phyloP scores from a whole-genome alignment of 768 basidiomycete genomes.

The Coprinellus micaceus region DNA sequence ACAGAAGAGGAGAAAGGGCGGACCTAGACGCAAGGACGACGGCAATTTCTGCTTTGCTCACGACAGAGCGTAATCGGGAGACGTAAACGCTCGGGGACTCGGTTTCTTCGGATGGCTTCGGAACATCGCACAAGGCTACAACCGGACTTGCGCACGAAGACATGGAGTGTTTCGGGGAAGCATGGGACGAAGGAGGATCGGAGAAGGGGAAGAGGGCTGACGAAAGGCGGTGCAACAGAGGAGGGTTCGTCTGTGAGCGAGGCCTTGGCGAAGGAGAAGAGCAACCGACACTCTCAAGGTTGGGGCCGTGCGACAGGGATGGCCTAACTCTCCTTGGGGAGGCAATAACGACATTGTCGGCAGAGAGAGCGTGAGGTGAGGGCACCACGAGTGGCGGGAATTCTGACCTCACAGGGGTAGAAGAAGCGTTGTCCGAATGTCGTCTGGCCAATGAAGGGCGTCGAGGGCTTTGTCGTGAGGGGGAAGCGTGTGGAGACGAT shows the following conservation, averaged over 20 bases:
- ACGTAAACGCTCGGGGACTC: conserved; percentile 76
- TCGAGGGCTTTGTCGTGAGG: not conserved
- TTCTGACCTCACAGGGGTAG: not conserved
- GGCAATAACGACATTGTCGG: too few species aligned
- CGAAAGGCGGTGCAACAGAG: conserved; percentile 66
- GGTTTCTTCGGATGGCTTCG: conserved; percentile 40
- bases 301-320: not conserved
- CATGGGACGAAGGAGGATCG: conserved; percentile 24
- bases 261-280: conserved; percentile 19
- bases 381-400: not conserved
- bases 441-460: not conserved
- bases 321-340: not conserved
- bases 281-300: not conserved
- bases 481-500: not conserved
- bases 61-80: conserved; percentile 53
- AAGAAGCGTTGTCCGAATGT: conserved; percentile 7
- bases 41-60: conserved; percentile 77
- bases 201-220: conserved; percentile 57
- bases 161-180: conserved; percentile 8
- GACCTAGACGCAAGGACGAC: conserved; percentile 81
- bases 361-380: too few species aligned
- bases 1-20: conserved; percentile 6
- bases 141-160: conserved; percentile 18
- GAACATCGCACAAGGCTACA: conserved; percentile 26
- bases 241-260: conserved; percentile 61